Evolutionary conservation across 1,284 basidiomycete genomes (phyloP).

Genomic region (Fomitopsis betulina): DNA sequence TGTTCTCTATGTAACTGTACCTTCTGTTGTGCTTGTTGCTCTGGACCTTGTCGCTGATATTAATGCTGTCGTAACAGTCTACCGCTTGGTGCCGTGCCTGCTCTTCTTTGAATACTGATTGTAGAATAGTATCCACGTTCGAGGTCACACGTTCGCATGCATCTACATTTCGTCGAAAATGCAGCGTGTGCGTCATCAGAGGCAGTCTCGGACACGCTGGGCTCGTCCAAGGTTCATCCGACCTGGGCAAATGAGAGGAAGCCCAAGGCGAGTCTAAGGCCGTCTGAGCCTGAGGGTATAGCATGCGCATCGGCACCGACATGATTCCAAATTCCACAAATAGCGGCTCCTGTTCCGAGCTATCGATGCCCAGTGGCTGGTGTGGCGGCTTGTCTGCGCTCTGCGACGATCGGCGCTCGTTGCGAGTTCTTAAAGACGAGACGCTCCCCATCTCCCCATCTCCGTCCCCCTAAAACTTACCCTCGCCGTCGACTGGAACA

Average conservation of each 20-base stretch:
- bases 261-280: neutral
- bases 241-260: neutral
- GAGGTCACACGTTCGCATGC: neutral
- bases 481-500: neutral
- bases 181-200: neutral
- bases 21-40: slow-evolving; percentile 1
- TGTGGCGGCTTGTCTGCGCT: neutral
- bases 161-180: neutral
- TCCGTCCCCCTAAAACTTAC: neutral
- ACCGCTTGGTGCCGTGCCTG: neutral
- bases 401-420: neutral
- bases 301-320: too few species aligned
- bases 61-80: neutral
- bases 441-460: neutral
- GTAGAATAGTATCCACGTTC: neutral
- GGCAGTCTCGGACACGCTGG: neutral
- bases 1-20: neutral
- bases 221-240: neutral
- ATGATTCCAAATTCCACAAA: neutral
- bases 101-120: neutral
- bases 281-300: too few species aligned
- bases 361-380: neutral
- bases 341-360: neutral
- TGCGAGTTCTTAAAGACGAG: neutral
- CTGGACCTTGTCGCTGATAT: neutral